Evolutionary conservation across 2,329 filamentous ascomycete genomes (phyloP).

Genomic region (Chaetothyriales sp.): DNA sequence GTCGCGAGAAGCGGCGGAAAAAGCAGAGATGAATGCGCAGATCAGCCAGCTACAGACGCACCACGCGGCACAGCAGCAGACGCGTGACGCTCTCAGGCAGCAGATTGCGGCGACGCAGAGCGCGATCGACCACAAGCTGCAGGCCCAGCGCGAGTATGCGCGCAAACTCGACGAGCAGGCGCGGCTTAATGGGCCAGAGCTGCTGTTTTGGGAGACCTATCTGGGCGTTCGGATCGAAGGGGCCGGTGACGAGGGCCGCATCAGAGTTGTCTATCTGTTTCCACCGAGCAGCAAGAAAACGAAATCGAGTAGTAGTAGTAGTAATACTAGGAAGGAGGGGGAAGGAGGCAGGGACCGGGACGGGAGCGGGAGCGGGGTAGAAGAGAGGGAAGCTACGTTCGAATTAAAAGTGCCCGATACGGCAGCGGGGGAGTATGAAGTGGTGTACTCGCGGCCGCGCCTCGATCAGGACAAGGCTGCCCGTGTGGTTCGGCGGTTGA

Average conservation of each 20-base stretch:
- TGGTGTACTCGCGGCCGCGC: constrained; percentile 63
- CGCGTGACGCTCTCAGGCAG: constrained; percentile 42
- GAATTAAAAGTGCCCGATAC: constrained; percentile 55
- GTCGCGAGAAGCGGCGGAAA: constrained; percentile 32
- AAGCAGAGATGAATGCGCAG: constrained; percentile 47
- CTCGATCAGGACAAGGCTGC: constrained; percentile 43
- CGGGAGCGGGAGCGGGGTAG: constrained; percentile 26
- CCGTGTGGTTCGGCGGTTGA: constrained; percentile 42
- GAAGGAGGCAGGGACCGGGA: constrained; percentile 40
- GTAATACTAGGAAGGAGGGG: constrained; percentile 39
- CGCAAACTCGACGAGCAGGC: constrained; percentile 68
- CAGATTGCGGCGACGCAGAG: constrained; percentile 41
- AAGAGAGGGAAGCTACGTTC: constrained; percentile 82
- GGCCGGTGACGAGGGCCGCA: constrained; percentile 64
- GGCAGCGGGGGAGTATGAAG: constrained; percentile 67
- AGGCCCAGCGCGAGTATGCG: constrained; percentile 39
- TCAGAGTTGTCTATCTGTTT: constrained; percentile 83
- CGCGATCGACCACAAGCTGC: constrained; percentile 31
- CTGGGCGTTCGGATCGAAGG: constrained; percentile 83
- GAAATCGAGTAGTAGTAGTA: no score
- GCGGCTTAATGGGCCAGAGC: constrained; percentile 78
- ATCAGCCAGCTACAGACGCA: constrained; percentile 44
- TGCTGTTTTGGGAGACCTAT: constrained; percentile 92
- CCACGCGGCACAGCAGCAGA: constrained; percentile 40
- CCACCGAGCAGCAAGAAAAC: constrained; percentile 52